These are phyloP conservation scores for Pseudodiploospora longispora DNA, from an alignment of 2,329 filamentous ascomycete species.

Conservation along the genomic window DNA sequence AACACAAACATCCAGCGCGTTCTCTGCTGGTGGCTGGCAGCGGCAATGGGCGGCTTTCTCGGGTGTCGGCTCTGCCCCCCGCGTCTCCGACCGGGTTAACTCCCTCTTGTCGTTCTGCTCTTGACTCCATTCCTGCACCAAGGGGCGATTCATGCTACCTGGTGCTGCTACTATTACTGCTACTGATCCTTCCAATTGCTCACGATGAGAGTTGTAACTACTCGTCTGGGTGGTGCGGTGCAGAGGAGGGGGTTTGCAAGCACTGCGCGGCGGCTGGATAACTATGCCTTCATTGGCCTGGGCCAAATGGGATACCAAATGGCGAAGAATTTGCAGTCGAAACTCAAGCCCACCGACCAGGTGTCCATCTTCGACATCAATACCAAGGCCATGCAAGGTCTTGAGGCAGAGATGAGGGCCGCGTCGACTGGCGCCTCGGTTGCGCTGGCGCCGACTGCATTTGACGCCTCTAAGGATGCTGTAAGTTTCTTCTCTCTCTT, in stretches of 20 bases:
- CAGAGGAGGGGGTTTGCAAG: slow-evolving; percentile 43
- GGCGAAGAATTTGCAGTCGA: slow-evolving; percentile 53
- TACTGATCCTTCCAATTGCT: neutral
- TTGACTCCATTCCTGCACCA: neutral
- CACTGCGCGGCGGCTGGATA: slow-evolving; percentile 38
- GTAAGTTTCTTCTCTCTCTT: slow-evolving; percentile 29
- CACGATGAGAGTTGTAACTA: slow-evolving; percentile 14
- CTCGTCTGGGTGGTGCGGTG: slow-evolving; percentile 20
- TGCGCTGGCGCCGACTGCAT: slow-evolving; percentile 35
- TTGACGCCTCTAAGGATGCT: slow-evolving; percentile 42
- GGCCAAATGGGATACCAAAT: slow-evolving; percentile 59
- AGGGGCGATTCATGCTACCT: neutral
- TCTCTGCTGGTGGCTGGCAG: slow-evolving; percentile 17
- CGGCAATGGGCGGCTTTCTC: slow-evolving; percentile 30
- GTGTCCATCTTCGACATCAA: slow-evolving; percentile 52
- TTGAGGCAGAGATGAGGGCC: slow-evolving; percentile 40
- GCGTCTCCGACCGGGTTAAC: slow-evolving; percentile 2
- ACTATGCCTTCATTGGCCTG: slow-evolving; percentile 52
- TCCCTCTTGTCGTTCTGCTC: neutral
- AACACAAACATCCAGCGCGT: neutral
- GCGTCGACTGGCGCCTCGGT: slow-evolving; percentile 37
- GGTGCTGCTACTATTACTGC: neutral
- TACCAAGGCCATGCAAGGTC: slow-evolving; percentile 34
- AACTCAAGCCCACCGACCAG: slow-evolving; percentile 42
- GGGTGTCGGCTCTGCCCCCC: slow-evolving; percentile 16